Conservation (phyloP, 2,329 filamentous ascomycete species). For the Epichloe sp. region DNA sequence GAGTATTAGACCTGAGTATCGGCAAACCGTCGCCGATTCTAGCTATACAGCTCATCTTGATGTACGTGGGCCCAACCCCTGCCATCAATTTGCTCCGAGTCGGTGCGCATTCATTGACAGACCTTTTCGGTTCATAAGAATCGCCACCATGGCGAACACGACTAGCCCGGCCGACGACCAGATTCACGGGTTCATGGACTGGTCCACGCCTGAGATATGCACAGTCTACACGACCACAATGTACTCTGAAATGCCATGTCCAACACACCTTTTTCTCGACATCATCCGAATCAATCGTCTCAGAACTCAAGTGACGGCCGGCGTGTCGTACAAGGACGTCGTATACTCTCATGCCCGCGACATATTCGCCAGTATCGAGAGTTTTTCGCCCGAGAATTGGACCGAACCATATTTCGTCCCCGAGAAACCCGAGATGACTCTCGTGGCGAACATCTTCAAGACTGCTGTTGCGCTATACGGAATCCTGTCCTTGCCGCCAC, state of each 20-base stretch:
- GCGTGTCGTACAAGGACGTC: neutral
- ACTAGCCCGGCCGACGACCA: slow-evolving; percentile 4
- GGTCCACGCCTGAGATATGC: neutral
- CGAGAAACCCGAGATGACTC: neutral
- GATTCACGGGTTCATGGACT: slow-evolving; percentile 1
- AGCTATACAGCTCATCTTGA: slow-evolving; percentile 4
- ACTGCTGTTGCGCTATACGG: slow-evolving; percentile 2
- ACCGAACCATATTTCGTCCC: slow-evolving; percentile 2
- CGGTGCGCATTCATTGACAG: neutral
- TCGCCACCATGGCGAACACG: slow-evolving; percentile 3
- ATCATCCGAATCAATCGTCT: slow-evolving; percentile 3
- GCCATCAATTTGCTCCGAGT: neutral
- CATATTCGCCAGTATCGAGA: neutral
- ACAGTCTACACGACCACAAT: slow-evolving; percentile 1
- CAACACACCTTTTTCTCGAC: slow-evolving; percentile 3
- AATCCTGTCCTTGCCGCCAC: neutral
- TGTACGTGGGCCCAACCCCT: neutral
- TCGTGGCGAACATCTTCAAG: slow-evolving; percentile 1
- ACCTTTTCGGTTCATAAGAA: neutral
- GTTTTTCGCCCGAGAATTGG: slow-evolving; percentile 2
- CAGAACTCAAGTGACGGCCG: neutral
- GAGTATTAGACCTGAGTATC: slow-evolving; percentile 1
- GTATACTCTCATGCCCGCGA: neutral
- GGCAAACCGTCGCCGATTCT: slow-evolving; percentile 2
- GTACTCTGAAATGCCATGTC: slow-evolving; percentile 4